phyloP scores from a whole-genome alignment of 495 filamentous ascomycete genomes.

The Lepraria neglecta region DNA sequence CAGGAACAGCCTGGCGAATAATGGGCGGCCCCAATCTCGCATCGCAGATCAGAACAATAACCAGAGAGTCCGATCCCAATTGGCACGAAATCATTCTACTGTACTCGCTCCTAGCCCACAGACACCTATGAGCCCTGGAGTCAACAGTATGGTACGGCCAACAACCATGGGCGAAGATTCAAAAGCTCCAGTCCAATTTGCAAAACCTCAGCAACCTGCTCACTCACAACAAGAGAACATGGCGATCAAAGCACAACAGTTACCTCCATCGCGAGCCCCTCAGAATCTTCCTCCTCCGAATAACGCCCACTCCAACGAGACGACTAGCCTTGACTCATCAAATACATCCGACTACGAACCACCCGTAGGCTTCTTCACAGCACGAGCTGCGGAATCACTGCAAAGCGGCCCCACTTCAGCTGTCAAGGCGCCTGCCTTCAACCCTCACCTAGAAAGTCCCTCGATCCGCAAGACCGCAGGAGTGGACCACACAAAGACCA shows the following conservation, averaged over 20 bases:
- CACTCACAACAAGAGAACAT: conserved; percentile 28
- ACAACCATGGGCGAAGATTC: background rate
- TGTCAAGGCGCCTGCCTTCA: conserved; percentile 57
- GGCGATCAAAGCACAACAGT: conserved; percentile 21
- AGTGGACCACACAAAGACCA: conserved; percentile 71
- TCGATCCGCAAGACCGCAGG: conserved; percentile 85
- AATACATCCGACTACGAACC: conserved; percentile 25
- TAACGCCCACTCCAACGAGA: background rate
- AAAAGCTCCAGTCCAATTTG: conserved; percentile 15
- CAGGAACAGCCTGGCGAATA: conserved; percentile 14
- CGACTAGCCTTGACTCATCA: conserved; percentile 19
- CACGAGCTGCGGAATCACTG: conserved; percentile 57
- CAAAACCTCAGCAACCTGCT: conserved; percentile 30
- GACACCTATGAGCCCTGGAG: conserved; percentile 4
- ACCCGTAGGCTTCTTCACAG: conserved; percentile 67
- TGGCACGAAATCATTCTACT: background rate
- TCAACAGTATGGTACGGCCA: background rate
- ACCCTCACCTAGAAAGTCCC: conserved; percentile 75
- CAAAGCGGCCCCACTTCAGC: conserved; percentile 35
- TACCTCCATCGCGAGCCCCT: conserved; percentile 22
- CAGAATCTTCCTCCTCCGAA: background rate
- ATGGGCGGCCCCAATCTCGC: conserved; percentile 1
- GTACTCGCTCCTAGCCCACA: background rate
- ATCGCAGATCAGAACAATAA: background rate
- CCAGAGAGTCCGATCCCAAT: conserved; percentile 8